These are phyloP conservation scores for Dioszegia aurantiaca DNA, from an alignment of 768 basidiomycete genomes.

Conservation along the genomic window DNA sequence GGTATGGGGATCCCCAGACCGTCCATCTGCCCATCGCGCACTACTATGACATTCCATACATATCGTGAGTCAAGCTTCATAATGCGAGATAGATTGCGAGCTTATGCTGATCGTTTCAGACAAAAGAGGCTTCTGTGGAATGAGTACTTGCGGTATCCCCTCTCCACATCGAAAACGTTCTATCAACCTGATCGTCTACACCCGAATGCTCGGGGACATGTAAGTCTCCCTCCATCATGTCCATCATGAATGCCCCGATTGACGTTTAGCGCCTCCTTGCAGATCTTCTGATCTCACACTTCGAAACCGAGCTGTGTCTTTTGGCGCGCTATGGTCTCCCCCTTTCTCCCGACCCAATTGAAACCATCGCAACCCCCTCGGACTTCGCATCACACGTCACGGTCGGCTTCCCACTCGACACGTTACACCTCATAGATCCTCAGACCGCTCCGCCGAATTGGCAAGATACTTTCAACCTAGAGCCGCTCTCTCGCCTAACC, in stretches of 20 bases:
- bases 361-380: slow-evolving; percentile 29
- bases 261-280: slow-evolving; percentile 42
- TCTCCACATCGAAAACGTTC: slow-evolving; percentile 38
- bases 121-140: slow-evolving; percentile 48
- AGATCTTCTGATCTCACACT: slow-evolving; percentile 42
- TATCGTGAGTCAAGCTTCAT: slow-evolving; percentile 26
- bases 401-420: slow-evolving; percentile 39
- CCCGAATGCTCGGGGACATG: slow-evolving; percentile 50
- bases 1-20: slow-evolving; percentile 50
- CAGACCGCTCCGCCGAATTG: slow-evolving; percentile 34
- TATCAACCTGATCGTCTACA: slow-evolving; percentile 44
- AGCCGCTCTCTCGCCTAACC: slow-evolving; percentile 24
- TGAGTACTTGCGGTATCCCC: slow-evolving; percentile 44
- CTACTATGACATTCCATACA: slow-evolving; percentile 49
- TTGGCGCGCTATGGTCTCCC: slow-evolving; percentile 38
- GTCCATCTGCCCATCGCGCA: slow-evolving; percentile 47
- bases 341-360: slow-evolving; percentile 13
- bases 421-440: slow-evolving; percentile 33
- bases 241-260: not conserved
- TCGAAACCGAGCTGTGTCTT: slow-evolving; percentile 47
- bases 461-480: slow-evolving; percentile 38
- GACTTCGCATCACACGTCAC: slow-evolving; percentile 31
- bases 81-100: too few relatives aligned
- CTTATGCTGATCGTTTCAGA: slow-evolving; percentile 1
- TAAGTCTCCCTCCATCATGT: slow-evolving; percentile 19